Conservation (phyloP, 78 protist species). For the Monocercomonoides exilis region DNA sequence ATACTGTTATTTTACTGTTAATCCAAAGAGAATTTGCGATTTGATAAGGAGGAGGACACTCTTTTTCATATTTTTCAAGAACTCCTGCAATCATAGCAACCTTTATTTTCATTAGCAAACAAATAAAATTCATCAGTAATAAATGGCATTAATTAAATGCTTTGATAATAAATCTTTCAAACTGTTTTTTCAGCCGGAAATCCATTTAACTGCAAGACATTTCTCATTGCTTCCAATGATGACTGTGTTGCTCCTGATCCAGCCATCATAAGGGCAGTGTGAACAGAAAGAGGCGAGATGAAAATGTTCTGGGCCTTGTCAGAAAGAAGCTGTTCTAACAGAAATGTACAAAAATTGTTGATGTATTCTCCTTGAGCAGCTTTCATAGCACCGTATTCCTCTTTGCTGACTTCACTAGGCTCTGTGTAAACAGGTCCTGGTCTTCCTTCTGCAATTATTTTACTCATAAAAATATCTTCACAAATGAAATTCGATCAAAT, state of each 20-base stretch:
- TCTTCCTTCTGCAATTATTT: too few relatives aligned
- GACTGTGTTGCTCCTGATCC: neutral
- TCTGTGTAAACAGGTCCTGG: too few relatives aligned
- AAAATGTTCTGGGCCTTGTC: neutral
- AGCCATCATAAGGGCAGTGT: neutral
- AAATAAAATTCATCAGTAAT: too few relatives aligned
- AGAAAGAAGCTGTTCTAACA: neutral
- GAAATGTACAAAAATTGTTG: neutral
- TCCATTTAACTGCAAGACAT: neutral
- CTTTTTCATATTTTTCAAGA: neutral
- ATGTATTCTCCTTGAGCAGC: neutral
- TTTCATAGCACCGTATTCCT: too few relatives aligned
- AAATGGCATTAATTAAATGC: too few relatives aligned
- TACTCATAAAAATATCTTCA: too few relatives aligned
- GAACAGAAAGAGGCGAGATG: neutral
- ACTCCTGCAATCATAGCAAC: neutral
- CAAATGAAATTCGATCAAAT: too few relatives aligned
- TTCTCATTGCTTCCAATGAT: neutral
- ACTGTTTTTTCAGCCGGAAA: neutral
- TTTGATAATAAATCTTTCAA: neutral
- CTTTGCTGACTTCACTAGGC: too few relatives aligned
- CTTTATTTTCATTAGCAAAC: too few relatives aligned
- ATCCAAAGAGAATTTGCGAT: too few relatives aligned
- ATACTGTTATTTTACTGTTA: too few relatives aligned
- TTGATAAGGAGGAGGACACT: neutral